Evolutionary conservation across 495 filamentous ascomycete species (phyloP).

Genomic region (Talaromyces liani): DNA sequence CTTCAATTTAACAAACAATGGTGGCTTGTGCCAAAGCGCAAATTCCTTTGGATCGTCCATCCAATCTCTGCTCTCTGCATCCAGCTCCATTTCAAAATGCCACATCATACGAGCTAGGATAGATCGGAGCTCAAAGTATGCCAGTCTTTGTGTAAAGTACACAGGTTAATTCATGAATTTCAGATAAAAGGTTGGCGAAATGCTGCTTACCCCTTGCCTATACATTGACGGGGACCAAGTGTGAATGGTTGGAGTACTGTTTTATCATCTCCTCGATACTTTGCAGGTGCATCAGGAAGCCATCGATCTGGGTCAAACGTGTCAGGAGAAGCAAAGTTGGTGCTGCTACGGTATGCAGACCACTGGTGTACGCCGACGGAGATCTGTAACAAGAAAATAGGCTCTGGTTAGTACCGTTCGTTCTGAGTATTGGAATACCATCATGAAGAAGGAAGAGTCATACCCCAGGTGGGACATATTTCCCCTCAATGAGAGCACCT

Average conservation of each 20-base stretch:
- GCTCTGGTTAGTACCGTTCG: not conserved
- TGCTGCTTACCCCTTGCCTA: constrained; percentile 34
- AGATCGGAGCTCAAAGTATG: constrained; percentile 11
- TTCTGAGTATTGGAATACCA: not conserved
- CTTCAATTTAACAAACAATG: not conserved
- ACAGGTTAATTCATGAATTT: not conserved
- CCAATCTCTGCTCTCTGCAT: not conserved
- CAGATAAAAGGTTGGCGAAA: not conserved
- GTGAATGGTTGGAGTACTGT: constrained; percentile 37
- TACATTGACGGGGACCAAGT: constrained; percentile 38
- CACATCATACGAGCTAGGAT: constrained; percentile 12
- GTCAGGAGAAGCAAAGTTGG: constrained; percentile 25
- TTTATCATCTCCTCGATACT: constrained; percentile 22
- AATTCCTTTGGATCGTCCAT: constrained; percentile 1
- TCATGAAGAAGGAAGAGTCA: not conserved
- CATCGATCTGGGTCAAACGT: constrained; percentile 38
- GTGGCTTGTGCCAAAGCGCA: constrained; percentile 5
- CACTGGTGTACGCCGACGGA: constrained; percentile 17
- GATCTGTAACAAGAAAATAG: not conserved
- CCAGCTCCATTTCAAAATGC: constrained; percentile 13
- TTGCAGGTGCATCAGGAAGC: constrained; percentile 21
- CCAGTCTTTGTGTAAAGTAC: not conserved
- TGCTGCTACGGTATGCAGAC: constrained; percentile 17
- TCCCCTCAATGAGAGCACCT: constrained; percentile 23
- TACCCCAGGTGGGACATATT: constrained; percentile 28